Conservation (phyloP, 2,329 filamentous ascomycete genomes). For the Verticillium isaacii region DNA sequence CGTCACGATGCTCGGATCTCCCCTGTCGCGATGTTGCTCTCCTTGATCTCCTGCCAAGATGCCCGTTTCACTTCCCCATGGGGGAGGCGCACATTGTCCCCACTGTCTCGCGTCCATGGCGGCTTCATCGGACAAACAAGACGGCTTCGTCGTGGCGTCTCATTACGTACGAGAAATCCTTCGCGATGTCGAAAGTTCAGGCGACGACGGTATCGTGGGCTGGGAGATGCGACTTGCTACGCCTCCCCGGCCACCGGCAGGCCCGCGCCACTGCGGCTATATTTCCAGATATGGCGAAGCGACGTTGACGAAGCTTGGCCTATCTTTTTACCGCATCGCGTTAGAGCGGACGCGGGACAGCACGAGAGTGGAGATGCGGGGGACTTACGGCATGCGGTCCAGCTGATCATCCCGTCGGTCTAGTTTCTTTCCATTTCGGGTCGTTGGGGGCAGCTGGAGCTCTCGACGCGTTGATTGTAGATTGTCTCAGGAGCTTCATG, state of each 20-base stretch:
- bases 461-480: neutral
- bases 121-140: no score
- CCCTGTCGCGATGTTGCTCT: neutral
- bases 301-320: neutral
- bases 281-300: neutral
- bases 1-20: neutral
- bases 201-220: neutral
- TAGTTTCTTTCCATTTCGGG: constrained; percentile 1
- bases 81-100: neutral
- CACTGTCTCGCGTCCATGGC: neutral
- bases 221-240: neutral
- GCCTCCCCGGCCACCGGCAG: neutral
- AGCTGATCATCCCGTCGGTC: neutral
- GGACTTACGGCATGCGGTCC: neutral
- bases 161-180: neutral
- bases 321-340: constrained; percentile 1
- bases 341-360: neutral
- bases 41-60: neutral
- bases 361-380: neutral
- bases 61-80: neutral
- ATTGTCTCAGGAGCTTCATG: neutral
- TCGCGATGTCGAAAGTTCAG: neutral
- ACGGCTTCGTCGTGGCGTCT: neutral
- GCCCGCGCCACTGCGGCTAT: no score
- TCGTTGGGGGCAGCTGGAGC: neutral